These are phyloP conservation scores for Lyophyllum semitale DNA, from an alignment of 768 basidiomycete species.

Conservation along the genomic window DNA sequence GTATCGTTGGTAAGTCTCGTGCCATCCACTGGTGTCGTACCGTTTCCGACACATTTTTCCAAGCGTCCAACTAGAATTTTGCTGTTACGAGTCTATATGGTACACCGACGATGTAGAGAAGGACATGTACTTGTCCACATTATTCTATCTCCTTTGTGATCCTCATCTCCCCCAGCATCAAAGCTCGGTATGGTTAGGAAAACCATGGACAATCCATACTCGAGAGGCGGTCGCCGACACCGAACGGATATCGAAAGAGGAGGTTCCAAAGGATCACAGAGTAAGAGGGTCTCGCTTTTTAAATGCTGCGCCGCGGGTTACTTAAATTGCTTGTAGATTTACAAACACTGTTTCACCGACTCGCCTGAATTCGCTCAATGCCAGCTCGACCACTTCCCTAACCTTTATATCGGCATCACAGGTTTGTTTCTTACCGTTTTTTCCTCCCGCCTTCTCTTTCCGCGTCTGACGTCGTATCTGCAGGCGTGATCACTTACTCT, in stretches of 20 bases:
- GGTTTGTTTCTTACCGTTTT: conserved; percentile 40
- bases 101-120: conserved; percentile 72
- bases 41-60: neutral
- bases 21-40: neutral
- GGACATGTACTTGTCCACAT: conserved; percentile 52
- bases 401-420: conserved; percentile 83
- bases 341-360: conserved; percentile 90
- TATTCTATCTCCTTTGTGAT: neutral
- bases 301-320: neutral
- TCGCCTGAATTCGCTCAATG: conserved; percentile 71
- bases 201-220: conserved; percentile 85
- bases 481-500: conserved; percentile 80
- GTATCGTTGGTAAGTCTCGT: conserved; percentile 69
- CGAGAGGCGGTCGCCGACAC: conserved; percentile 86
- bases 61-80: conserved; percentile 83
- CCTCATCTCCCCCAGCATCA: conserved; percentile 43
- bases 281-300: conserved; percentile 34
- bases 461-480: neutral
- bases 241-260: conserved; percentile 72
- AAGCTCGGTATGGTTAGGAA: conserved; percentile 69
- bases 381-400: conserved; percentile 75
- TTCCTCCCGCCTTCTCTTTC: neutral
- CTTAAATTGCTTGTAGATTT: conserved; percentile 56
- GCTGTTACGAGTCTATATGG: too few relatives aligned
- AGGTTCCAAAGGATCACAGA: conserved; percentile 71